These are phyloP conservation scores for Apiotrichum veenhuisii DNA, from an alignment of 1,284 basidiomycete genomes.

Conservation along the genomic window DNA sequence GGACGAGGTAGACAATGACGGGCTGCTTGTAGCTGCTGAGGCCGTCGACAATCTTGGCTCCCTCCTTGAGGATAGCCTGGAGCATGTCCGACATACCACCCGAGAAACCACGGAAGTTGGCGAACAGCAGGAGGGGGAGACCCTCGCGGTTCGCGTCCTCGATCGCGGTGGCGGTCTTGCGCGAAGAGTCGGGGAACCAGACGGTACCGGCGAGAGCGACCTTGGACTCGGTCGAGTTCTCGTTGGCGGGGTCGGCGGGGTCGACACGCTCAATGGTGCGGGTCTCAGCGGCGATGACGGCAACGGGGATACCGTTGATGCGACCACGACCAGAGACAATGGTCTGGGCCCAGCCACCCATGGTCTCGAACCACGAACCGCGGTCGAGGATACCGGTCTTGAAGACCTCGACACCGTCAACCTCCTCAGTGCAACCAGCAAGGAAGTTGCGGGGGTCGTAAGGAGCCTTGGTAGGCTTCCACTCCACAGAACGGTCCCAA, in stretches of 20 bases:
- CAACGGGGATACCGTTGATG: conserved; percentile 93
- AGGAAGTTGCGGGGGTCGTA: conserved; percentile 99
- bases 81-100: conserved; percentile 69
- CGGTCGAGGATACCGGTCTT: conserved; percentile 93
- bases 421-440: conserved; percentile 83
- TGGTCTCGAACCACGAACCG: conserved; percentile 67
- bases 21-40: conserved; percentile 95
- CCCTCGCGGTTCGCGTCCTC: conserved; percentile 98
- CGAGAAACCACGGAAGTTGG: conserved; percentile 99
- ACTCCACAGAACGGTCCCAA: conserved; percentile 92
- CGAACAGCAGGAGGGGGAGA: conserved; percentile 95
- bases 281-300: conserved; percentile 87
- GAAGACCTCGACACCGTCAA: conserved; percentile 63
- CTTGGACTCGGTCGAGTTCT: conserved; percentile 92
- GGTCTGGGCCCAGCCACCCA: conserved; percentile 93
- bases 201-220: conserved; percentile 99
- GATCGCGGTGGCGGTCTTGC: conserved; percentile 99
- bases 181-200: conserved; percentile 99
- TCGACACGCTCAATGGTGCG: conserved; percentile 95
- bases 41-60: conserved; percentile 96
- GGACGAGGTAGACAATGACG: conserved; percentile 98
- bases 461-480: conserved; percentile 84
- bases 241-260: conserved; percentile 98
- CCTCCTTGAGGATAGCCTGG: conserved; percentile 89
- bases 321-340: conserved; percentile 90